Percentiles rank a stretch among this genome's conserved stretches.
These are phyloP conservation scores for Solanum corneliomulleri DNA, from an alignment of 257 asterid genomes.

Conservation along the genomic window DNA sequence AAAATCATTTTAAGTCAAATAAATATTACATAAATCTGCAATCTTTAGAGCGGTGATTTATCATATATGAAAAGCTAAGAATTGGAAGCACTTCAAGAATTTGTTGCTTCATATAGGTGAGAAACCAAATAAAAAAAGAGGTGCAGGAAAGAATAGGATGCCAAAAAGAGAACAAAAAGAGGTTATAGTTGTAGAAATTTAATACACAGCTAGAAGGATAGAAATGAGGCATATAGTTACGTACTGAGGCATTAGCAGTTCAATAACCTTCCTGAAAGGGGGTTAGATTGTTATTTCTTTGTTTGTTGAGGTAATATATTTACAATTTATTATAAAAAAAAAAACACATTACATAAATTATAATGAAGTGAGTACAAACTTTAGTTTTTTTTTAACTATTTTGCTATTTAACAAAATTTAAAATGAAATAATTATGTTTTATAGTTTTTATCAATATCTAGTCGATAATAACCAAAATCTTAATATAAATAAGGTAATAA, in stretches of 20 bases:
- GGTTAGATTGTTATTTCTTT: neutral
- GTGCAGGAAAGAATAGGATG: neutral
- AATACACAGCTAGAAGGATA: neutral
- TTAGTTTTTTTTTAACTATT: too few relatives aligned
- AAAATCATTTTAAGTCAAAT: too few relatives aligned
- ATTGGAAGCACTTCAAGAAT: neutral
- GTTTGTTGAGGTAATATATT: too few relatives aligned
- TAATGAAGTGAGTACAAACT: too few relatives aligned
- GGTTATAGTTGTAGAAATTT: neutral
- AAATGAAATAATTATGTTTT: too few relatives aligned
- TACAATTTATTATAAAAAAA: too few relatives aligned
- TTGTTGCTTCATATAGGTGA: neutral
- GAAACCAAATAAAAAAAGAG: neutral
- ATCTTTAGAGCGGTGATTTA: neutral
- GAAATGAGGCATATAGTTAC: neutral
- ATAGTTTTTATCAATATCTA: too few relatives aligned
- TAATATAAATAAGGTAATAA: too few relatives aligned
- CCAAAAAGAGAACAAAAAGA: neutral
- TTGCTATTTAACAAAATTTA: too few relatives aligned
- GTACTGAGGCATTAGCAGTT: neutral
- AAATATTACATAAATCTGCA: neutral
- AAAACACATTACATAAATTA: too few relatives aligned
- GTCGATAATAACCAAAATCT: too few relatives aligned
- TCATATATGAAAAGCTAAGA: neutral
- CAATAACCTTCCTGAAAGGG: too few relatives aligned